Base-by-base conservation (phyloP, 225 moss, liverwort and hornwort genomes). In the Bryum argenteum region DNA sequence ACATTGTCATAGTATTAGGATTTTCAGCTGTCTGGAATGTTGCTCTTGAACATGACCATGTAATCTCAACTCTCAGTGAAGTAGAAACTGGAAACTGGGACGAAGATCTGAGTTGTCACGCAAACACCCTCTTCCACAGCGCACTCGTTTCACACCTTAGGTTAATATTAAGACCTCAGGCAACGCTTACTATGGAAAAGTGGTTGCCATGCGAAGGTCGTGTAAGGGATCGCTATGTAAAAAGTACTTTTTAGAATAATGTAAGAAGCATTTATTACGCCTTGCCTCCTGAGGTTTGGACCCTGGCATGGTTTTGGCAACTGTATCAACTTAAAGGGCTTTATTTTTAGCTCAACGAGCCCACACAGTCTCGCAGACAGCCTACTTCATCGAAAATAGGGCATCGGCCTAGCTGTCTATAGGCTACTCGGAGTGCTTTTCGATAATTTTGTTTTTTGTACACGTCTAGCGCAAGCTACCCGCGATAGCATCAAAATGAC, bases 341-440 rank as follows among this genome's bases (percentile, higher is more conserved):
- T 44, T 0, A 17, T 14, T 45, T 38, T 20, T 23, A 24, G 66
- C 75, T 58, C n/a, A 48, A 24, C 48, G 65, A 47, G 22, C 66
- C 21, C 28, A 56, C 38, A 15, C 38, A 15, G 17, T 42, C 52
- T 40, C 40, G 21, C 33, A 61, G 77, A 58, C 69, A 48, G 65
- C 70, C 58, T 65, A 58, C 43, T 20, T 13, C 7, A 1, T 23
- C 43, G 17, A 20, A 66, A 60, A 66, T 71, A 78, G 60, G 42
- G 37, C 37, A 1, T 33, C 42, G 8, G 22, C 60, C 22, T 38
- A 53, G 71, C 71, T 71, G 77, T 71, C 40, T 2, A 14, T 1
- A 1, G 28, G 33, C 54, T 63, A 47, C 48, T 47, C 23, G 2
- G 5, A 38, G 23, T 2, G 43, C 63, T 44, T 42, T 39, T 43